Evolutionary conservation across 208 protist species (phyloP).

Genomic region (Trichomonas tenax): DNA sequence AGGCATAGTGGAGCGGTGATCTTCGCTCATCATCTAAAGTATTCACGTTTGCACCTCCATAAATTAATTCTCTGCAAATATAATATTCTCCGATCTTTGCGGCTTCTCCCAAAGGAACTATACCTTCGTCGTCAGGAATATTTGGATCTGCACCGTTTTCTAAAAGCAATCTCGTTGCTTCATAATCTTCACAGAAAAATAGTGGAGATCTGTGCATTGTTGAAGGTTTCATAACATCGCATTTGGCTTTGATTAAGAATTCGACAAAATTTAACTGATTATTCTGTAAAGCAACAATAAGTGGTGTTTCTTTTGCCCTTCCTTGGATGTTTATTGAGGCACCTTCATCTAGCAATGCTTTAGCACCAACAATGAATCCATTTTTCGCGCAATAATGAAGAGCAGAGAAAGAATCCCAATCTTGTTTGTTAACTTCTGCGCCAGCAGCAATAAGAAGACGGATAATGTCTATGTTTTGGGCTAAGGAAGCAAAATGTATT

Average conservation of each 20-base stretch:
- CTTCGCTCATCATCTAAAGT: background rate
- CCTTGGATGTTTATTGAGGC: background rate
- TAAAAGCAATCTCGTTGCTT: background rate
- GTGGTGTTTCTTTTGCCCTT: background rate
- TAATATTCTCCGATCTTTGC: background rate
- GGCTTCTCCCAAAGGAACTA: background rate
- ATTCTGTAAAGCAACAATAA: background rate
- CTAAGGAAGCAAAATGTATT: background rate
- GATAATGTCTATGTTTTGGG: background rate
- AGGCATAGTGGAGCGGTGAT: background rate
- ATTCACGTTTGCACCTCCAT: background rate
- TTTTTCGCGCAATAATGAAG: constrained; percentile 1
- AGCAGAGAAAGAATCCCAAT: background rate
- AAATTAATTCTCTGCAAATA: background rate
- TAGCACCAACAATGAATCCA: background rate
- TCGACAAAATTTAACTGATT: background rate
- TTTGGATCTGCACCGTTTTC: background rate
- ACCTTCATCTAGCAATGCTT: background rate
- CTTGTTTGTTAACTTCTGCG: background rate
- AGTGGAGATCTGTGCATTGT: background rate
- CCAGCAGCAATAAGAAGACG: background rate
- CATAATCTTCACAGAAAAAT: background rate
- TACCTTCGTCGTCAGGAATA: background rate
- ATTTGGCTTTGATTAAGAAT: background rate
- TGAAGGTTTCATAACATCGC: background rate